Conservation (phyloP, 225 moss, liverwort and hornwort species). For the Neckera pumila region DNA sequence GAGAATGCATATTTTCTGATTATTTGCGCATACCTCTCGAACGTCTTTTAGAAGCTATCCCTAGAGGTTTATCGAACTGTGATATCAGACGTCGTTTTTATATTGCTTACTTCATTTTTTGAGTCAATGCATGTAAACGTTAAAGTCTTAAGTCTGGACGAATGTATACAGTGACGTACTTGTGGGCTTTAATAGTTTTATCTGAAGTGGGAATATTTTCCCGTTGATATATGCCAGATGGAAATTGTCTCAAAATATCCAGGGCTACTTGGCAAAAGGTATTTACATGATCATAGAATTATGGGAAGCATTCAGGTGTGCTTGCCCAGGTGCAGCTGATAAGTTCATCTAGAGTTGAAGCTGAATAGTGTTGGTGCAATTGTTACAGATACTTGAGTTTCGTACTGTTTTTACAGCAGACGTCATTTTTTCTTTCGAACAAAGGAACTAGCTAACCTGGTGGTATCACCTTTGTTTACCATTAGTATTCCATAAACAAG, state of each 20-base stretch:
- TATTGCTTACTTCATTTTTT: background rate
- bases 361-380: background rate
- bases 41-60: background rate
- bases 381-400: background rate
- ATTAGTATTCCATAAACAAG: background rate
- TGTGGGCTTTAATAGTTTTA: background rate
- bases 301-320: slow-evolving; percentile 23
- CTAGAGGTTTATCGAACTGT: background rate
- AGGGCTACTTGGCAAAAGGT: slow-evolving; percentile 31
- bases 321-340: slow-evolving; percentile 18
- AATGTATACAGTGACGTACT: background rate
- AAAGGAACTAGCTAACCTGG: background rate
- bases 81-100: background rate
- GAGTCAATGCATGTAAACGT: background rate
- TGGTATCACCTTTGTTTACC: background rate
- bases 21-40: background rate
- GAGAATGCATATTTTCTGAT: background rate
- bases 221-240: slow-evolving; percentile 10
- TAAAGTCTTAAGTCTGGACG: background rate
- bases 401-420: background rate
- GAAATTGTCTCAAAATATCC: slow-evolving; percentile 31
- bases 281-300: slow-evolving; percentile 20
- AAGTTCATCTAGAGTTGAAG: background rate
- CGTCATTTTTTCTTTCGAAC: background rate
- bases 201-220: background rate